Base-by-base conservation (phyloP, 441 rosid genomes). In the Raphanus hybrid region DNA sequence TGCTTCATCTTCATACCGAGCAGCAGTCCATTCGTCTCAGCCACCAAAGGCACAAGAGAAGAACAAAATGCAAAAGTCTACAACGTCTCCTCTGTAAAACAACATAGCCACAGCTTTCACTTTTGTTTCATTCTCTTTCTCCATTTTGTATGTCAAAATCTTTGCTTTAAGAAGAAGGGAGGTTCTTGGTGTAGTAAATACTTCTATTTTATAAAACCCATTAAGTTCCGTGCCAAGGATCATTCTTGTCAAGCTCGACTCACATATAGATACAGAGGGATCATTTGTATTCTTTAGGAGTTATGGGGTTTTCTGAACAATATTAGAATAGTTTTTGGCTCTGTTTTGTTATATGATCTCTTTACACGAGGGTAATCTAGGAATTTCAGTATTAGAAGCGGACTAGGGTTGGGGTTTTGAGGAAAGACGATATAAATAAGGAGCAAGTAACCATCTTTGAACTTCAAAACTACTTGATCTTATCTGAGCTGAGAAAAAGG, bases 1-100 rank as follows among this genome's bases (percentile, higher is more conserved):
- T 0, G 90, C 86, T 14, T 89, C 98, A 26, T 91, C 98, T 34
- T 89, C 97, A 18, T 92, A 89, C 78, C 89, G 82, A 61, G 94
- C 98, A 14, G 88, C 90, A 32, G 80, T 85, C 11, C 84, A 80
- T 16, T 87, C 91, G 27, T 66, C 86, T 70, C 68, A 58, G 73
- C 79, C 82, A 69, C 79, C 79, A 23, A 6, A 64, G 8, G 64
- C 69, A 27, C 63, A 70, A 70, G 68, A 60, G 68, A 52, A 59
- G 1, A 79, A 60, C 52, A 70, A 80, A 75, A 26, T 70, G 0
- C 79, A 64, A 15, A 75, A 80, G 73, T 80, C 82, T 37, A 65
- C 76, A 0, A 58, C 82, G 27, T 70, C 79, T 65, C 79, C 75
- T 70, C 35, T 79, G 62, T 79, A 69, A 79, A 32, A 67, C 43